Percentiles rank a stretch among this genome's conserved stretches.
These are phyloP conservation scores for Puccinia triticina DNA, from an alignment of 1,284 basidiomycete species.

Conservation along the genomic window DNA sequence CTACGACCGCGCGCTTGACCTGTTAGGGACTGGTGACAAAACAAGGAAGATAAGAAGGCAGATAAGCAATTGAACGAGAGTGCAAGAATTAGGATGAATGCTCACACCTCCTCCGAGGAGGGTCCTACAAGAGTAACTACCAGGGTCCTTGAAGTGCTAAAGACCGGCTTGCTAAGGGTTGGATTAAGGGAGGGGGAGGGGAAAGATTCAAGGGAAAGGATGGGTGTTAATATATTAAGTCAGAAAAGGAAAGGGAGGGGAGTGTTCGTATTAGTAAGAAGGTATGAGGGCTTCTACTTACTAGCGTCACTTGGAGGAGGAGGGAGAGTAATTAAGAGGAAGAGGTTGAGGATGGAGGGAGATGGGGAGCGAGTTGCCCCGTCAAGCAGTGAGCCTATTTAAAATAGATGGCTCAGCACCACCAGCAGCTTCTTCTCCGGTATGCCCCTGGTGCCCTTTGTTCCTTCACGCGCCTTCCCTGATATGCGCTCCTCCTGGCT, in stretches of 20 bases:
- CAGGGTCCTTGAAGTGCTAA: not conserved
- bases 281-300: not conserved
- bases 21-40: not conserved
- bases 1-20: too few species aligned
- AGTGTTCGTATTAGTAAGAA: not conserved
- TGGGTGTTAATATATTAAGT: not conserved
- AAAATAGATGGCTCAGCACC: not conserved
- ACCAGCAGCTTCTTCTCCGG: not conserved
- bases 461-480: not conserved
- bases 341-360: not conserved
- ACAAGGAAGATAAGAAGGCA: too few species aligned
- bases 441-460: not conserved
- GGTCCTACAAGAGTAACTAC: too few species aligned
- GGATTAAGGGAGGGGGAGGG: not conserved
- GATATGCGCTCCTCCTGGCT: not conserved
- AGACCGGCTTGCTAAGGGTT: slow-evolving; percentile 10
- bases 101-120: too few species aligned
- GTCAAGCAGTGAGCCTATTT: not conserved
- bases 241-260: not conserved
- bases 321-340: not conserved
- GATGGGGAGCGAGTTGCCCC: not conserved
- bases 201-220: not conserved
- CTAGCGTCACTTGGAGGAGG: not conserved
- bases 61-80: not conserved
- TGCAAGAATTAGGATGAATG: not conserved